phyloP scores from a whole-genome alignment of 306 rosid species.

The Dalbergia cochinchinensis region DNA sequence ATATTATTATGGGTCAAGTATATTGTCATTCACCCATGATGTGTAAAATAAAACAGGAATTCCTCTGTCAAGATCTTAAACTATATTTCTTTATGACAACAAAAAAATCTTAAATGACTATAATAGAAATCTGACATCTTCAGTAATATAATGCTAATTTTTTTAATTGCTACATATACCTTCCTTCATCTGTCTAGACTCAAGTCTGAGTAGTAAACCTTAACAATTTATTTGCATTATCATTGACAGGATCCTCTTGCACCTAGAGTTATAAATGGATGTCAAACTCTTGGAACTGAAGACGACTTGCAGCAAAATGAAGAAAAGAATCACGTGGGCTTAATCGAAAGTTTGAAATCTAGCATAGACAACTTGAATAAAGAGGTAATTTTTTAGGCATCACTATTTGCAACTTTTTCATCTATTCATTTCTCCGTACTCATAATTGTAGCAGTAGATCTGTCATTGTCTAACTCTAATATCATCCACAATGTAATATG shows the following conservation, averaged over 20 bases:
- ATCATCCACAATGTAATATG: slow-evolving; percentile 20
- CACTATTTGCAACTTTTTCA: slow-evolving; percentile 27
- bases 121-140: neutral
- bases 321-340: slow-evolving; percentile 65
- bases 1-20: neutral
- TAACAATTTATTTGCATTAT: slow-evolving; percentile 42
- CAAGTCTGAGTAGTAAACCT: slow-evolving; percentile 19
- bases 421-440: slow-evolving; percentile 34
- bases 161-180: neutral
- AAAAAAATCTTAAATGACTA: neutral
- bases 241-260: slow-evolving; percentile 65
- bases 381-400: slow-evolving; percentile 64
- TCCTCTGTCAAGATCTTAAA: slow-evolving; percentile 21
- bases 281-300: slow-evolving; percentile 53
- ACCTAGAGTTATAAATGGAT: slow-evolving; percentile 52
- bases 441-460: slow-evolving; percentile 2
- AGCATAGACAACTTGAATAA: slow-evolving; percentile 78
- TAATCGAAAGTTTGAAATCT: slow-evolving; percentile 71
- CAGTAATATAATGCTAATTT: too few relatives aligned
- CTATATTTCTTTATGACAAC: too few relatives aligned
- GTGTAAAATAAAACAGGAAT: slow-evolving; percentile 21
- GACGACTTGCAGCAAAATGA: slow-evolving; percentile 55
- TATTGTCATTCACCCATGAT: neutral
- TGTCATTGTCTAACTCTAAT: slow-evolving; percentile 29
- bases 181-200: slow-evolving; percentile 29